Conservation (phyloP, 768 basidiomycete species). For the Boletus sensibilis region DNA sequence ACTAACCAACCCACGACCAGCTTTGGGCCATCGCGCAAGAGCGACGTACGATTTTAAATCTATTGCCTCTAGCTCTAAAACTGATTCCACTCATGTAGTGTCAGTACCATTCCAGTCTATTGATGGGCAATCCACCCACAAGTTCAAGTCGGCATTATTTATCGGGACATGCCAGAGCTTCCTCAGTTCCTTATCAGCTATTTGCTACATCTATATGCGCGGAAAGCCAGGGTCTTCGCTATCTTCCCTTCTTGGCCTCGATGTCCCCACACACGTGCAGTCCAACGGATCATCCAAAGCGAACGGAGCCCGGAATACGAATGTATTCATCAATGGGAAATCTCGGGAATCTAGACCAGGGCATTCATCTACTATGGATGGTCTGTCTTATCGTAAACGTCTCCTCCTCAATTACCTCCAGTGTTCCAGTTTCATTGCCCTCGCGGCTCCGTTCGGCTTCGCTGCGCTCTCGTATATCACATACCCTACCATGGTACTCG, state of each 20-base stretch:
- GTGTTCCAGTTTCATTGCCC: conserved; percentile 83
- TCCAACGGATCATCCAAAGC: conserved; percentile 23
- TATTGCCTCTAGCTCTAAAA: background rate
- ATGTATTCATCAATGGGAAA: conserved; percentile 39
- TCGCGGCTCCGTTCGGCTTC: conserved; percentile 95
- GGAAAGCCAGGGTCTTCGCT: conserved; percentile 54
- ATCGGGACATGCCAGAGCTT: conserved; percentile 83
- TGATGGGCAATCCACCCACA: conserved; percentile 59
- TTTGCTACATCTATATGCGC: conserved; percentile 71
- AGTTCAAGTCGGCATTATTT: conserved; percentile 84
- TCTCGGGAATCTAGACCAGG: conserved; percentile 21
- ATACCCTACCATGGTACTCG: conserved; percentile 98
- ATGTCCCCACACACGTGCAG: conserved; percentile 25
- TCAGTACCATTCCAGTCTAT: conserved; percentile 80
- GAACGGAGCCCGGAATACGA: conserved; percentile 31
- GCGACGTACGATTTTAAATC: conserved; percentile 54
- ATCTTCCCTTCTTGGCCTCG: conserved; percentile 61
- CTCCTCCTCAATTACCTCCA: conserved; percentile 79
- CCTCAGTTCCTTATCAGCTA: conserved; percentile 71
- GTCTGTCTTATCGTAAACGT: conserved; percentile 37
- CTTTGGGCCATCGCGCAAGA: conserved; percentile 95
- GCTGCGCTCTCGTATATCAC: conserved; percentile 93
- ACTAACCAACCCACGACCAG: conserved; percentile 38
- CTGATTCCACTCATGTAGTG: conserved; percentile 42
- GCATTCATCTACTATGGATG: conserved; percentile 30